Evolutionary conservation across 768 basidiomycete genomes (phyloP), one percentile per base, ranked within the genome.

Genomic region (Phanerochaete carnosa): DNA sequence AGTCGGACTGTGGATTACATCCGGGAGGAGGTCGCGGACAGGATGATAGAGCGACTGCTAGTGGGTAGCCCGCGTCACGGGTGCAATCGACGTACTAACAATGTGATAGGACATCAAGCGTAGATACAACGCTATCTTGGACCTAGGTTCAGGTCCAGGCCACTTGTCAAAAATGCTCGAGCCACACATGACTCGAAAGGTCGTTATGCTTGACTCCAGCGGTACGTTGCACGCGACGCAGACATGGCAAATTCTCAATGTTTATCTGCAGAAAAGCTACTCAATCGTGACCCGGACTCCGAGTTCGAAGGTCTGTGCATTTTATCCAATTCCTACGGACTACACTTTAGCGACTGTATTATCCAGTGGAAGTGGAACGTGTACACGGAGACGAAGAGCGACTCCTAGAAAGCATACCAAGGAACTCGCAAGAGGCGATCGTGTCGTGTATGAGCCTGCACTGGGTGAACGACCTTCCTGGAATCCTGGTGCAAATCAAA

Each of bases 381-480:
- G 79, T 90, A 60, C 86, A 88, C 62, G 87, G 82, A 46, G 94
- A 97, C 62, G 95, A 98, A 70, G 95, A 98, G 71, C 78, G 82
- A 32, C 74, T 98, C 1, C 79, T 95, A 1, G 75, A 83, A 45
- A 72, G 78, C 22, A 76, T 98, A 12, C 77, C 81, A 4, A 85
- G 78, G 2, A 82, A 89, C 62, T 92, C 93, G 15, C 90, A 95
- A 69, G 96, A 98, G 69, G 94, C 92, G 19, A 84, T 98, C 49
- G 87, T 97, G 26, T 95, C 94, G 13, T 95, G 93, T 70, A 81
- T 97, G 3, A 89, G 88, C 66, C 79, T 98, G 45, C 97, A 99
- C 64, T 99, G 97, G 97, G 85, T 97, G 13, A 98, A 98, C 66
- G 97, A 99, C 75, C 82, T 99, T 6, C 96, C 95, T 62, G 94